Percentiles rank a stretch among this genome's conserved stretches.
phyloP scores from a whole-genome alignment of 441 rosid genomes.

The Breynia disticha region DNA sequence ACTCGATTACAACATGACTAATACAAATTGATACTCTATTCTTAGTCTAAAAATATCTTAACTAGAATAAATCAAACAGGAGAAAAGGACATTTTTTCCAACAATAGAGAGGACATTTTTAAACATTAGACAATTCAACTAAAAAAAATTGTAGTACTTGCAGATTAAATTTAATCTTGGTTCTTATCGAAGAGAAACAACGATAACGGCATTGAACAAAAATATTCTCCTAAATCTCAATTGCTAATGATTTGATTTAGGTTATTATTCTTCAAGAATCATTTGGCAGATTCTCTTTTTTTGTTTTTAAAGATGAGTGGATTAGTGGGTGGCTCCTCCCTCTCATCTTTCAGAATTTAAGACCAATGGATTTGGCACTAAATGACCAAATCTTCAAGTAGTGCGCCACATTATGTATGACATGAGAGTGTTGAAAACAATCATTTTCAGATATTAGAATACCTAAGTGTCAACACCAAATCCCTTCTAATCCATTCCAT shows the following conservation, averaged over 20 bases:
- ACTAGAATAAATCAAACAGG: no score
- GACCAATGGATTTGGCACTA: constrained; percentile 13
- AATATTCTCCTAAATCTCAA: no score
- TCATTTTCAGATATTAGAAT: constrained; percentile 12
- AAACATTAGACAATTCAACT: no score
- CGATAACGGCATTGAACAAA: no score
- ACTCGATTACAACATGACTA: no score
- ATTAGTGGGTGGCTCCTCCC: constrained; percentile 3
- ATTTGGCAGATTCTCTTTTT: neutral
- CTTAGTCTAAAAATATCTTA: no score
- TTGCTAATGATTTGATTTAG: neutral
- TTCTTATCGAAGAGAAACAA: no score
- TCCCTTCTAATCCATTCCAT: neutral
- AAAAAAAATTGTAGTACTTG: no score
- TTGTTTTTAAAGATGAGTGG: neutral
- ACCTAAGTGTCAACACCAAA: constrained; percentile 8
- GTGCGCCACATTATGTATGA: constrained; percentile 28
- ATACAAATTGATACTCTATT: no score
- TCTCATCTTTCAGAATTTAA: neutral
- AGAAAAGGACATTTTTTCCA: no score
- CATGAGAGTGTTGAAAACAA: constrained; percentile 6
- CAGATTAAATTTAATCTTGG: no score
- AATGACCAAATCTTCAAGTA: constrained; percentile 11
- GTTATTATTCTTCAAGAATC: neutral
- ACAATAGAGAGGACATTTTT: no score